These are phyloP conservation scores for Cicer arietinum DNA, from an alignment of 306 rosid genomes.

Conservation along the genomic window DNA sequence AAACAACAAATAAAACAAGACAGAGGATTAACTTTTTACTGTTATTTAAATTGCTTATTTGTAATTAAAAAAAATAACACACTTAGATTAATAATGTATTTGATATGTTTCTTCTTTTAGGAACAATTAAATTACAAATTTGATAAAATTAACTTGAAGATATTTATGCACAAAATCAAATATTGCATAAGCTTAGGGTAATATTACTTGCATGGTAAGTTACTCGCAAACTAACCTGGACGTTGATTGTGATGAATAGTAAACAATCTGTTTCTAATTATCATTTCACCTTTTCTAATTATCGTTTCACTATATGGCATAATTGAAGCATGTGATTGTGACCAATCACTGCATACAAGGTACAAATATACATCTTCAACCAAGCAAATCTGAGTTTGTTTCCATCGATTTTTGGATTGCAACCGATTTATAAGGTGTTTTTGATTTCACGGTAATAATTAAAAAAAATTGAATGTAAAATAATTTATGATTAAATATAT, in stretches of 20 bases:
- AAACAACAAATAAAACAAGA: neutral
- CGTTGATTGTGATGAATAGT: neutral
- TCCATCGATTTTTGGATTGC: too few species aligned
- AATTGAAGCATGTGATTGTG: conserved; percentile 38
- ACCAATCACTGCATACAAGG: conserved; percentile 20
- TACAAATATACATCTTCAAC: too few species aligned
- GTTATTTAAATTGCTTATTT: too few species aligned
- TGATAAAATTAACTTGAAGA: neutral
- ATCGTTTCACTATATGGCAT: neutral
- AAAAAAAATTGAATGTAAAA: too few species aligned
- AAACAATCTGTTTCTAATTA: neutral
- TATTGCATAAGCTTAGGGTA: neutral
- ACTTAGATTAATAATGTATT: neutral
- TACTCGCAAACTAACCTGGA: neutral
- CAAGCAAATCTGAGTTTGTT: too few species aligned
- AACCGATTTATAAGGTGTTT: too few species aligned
- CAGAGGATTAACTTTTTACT: too few species aligned
- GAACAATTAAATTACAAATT: conserved; percentile 8
- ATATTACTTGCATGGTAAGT: conserved; percentile 1
- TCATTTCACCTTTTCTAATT: neutral
- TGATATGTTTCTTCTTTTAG: neutral
- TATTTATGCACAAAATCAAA: neutral
- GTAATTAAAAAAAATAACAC: too few species aligned
- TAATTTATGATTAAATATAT: too few species aligned
- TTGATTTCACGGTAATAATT: too few species aligned